A percentile compares a stretch with the other conserved stretches of the same genome.
Evolutionary conservation across 208 protist species (phyloP).

Genomic region (Trypanosoma vivax): DNA sequence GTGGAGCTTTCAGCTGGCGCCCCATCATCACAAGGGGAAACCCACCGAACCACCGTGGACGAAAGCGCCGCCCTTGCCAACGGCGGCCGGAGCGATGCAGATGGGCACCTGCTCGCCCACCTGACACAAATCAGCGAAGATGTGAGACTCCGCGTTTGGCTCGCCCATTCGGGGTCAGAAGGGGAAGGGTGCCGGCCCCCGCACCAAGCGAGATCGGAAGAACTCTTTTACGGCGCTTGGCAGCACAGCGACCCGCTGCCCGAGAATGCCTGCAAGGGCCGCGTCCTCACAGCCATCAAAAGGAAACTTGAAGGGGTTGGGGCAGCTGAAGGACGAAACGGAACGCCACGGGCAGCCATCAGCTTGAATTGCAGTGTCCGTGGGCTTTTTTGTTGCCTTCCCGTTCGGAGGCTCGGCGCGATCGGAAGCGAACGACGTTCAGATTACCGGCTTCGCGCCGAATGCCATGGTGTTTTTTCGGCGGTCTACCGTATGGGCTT

Average conservation of each 20-base stretch:
- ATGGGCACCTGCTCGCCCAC: no score
- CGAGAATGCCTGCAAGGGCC: no score
- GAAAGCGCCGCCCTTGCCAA: background rate
- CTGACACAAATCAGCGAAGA: no score
- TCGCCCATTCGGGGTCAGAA: no score
- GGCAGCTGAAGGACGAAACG: background rate
- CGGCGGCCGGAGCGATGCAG: no score
- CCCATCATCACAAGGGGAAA: background rate
- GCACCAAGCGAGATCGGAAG: no score
- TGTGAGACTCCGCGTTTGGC: no score
- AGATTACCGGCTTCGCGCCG: conserved; percentile 3
- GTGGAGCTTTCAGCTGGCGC: conserved; percentile 2
- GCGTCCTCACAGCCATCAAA: no score
- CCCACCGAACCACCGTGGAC: background rate
- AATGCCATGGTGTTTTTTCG: background rate
- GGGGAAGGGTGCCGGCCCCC: no score
- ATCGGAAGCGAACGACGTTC: background rate
- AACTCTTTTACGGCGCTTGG: no score
- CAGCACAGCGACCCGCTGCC: no score
- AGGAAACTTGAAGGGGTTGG: background rate
- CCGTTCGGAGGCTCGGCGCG: conserved; percentile 20
- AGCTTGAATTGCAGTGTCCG: conserved; percentile 21
- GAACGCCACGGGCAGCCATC: background rate
- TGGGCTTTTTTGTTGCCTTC: conserved; percentile 35
- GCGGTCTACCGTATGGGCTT: conserved; percentile 9